Conservation (phyloP, 768 basidiomycete species). For the Termitomyces sp. region DNA sequence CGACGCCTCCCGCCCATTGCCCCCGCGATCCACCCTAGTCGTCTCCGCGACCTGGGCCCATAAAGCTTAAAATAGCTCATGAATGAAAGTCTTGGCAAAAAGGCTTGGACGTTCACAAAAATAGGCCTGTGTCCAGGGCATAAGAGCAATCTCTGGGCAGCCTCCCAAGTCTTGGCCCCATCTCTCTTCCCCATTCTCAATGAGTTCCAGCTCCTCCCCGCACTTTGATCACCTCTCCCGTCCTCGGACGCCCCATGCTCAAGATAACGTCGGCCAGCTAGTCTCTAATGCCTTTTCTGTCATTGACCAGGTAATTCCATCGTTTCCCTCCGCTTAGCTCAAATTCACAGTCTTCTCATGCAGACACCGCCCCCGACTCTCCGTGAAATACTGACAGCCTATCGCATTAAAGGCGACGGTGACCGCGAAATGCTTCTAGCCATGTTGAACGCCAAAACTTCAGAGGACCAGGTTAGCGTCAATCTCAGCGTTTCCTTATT, state of each 20-base stretch:
- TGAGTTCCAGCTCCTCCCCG: slow-evolving; percentile 30
- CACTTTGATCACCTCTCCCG: slow-evolving; percentile 25
- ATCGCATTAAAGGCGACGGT: slow-evolving; percentile 80
- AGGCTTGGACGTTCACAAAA: slow-evolving; percentile 41
- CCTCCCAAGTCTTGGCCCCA: slow-evolving; percentile 36
- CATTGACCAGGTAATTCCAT: slow-evolving; percentile 35
- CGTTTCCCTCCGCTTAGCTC: neutral
- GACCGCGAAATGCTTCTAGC: slow-evolving; percentile 89
- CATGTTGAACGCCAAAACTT: slow-evolving; percentile 87
- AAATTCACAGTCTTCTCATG: slow-evolving; percentile 12
- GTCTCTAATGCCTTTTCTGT: slow-evolving; percentile 33
- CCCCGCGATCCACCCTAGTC: neutral
- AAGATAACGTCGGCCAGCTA: slow-evolving; percentile 29
- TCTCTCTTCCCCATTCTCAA: slow-evolving; percentile 25
- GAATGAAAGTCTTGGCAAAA: slow-evolving; percentile 39
- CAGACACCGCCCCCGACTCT: slow-evolving; percentile 77
- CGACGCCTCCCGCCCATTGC: neutral
- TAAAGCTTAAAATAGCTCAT: slow-evolving; percentile 34
- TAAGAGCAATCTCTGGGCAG: slow-evolving; percentile 38
- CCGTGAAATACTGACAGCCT: slow-evolving; percentile 83
- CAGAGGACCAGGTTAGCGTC: slow-evolving; percentile 80
- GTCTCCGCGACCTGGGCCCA: slow-evolving; percentile 5
- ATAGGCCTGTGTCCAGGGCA: slow-evolving; percentile 38
- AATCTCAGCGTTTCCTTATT: neutral
- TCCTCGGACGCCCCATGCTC: slow-evolving; percentile 19